Percentiles rank a stretch among this genome's conserved stretches.
Conservation (phyloP, 768 basidiomycete species). For the Tricholoma hemisulphureum region DNA sequence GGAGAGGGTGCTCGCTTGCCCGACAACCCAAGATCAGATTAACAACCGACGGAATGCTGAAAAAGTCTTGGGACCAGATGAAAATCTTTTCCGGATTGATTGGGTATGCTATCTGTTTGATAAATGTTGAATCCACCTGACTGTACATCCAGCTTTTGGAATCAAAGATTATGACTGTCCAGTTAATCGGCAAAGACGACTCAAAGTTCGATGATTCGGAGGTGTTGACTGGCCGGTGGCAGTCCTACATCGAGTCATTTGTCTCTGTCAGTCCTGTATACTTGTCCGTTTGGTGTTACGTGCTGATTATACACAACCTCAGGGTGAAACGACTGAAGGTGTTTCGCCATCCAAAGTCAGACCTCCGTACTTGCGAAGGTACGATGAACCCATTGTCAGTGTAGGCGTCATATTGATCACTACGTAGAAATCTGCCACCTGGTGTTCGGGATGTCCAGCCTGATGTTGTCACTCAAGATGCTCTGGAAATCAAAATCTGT, state of each 20-base stretch:
- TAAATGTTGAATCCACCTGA: neutral
- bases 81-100: slow-evolving; percentile 76
- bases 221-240: slow-evolving; percentile 75
- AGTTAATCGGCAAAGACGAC: slow-evolving; percentile 79
- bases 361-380: slow-evolving; percentile 70
- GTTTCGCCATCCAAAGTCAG: slow-evolving; percentile 45
- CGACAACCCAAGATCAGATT: slow-evolving; percentile 71
- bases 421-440: slow-evolving; percentile 39
- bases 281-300: neutral
- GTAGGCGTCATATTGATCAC: neutral
- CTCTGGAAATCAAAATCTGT: slow-evolving; percentile 83
- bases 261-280: slow-evolving; percentile 49
- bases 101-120: slow-evolving; percentile 49
- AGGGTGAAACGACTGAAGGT: slow-evolving; percentile 61
- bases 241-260: slow-evolving; percentile 74
- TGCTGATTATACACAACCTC: slow-evolving; percentile 1
- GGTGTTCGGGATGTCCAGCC: slow-evolving; percentile 37
- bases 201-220: slow-evolving; percentile 74
- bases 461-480: slow-evolving; percentile 51
- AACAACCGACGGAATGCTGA: slow-evolving; percentile 67
- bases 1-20: slow-evolving; percentile 55
- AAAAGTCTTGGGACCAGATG: slow-evolving; percentile 69
- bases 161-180: slow-evolving; percentile 65
- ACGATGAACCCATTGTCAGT: slow-evolving; percentile 13
- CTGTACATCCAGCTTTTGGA: slow-evolving; percentile 51